These are phyloP conservation scores for Shiraia bambusicola DNA, from an alignment of 2,329 filamentous ascomycete species.

Conservation along the genomic window DNA sequence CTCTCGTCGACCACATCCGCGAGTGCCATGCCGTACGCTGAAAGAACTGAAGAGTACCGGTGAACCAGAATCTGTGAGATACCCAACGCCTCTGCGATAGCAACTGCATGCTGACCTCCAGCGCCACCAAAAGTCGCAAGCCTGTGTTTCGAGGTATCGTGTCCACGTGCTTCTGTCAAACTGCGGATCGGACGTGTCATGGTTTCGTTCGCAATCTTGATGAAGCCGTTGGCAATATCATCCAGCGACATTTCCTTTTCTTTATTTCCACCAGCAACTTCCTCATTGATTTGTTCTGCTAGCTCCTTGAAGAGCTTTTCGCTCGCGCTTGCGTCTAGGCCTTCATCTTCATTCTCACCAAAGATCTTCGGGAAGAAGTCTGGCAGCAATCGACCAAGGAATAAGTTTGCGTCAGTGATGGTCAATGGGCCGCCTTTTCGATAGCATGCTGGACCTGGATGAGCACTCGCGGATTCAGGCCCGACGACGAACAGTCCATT, in stretches of 20 bases:
- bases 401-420: slow-evolving; percentile 91
- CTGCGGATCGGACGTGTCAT: slow-evolving; percentile 91
- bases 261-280: slow-evolving; percentile 62
- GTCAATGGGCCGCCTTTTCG: slow-evolving; percentile 85
- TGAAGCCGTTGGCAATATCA: slow-evolving; percentile 84
- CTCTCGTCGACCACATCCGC: slow-evolving; percentile 91
- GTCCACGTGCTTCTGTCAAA: slow-evolving; percentile 87
- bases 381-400: slow-evolving; percentile 78
- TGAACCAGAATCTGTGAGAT: slow-evolving; percentile 85
- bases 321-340: slow-evolving; percentile 74
- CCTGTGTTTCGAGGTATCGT: slow-evolving; percentile 87
- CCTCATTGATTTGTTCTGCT: slow-evolving; percentile 73
- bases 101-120: slow-evolving; percentile 89
- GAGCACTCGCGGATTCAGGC: slow-evolving; percentile 83
- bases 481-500: slow-evolving; percentile 91
- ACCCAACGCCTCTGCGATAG: slow-evolving; percentile 80
- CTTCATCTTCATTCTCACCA: slow-evolving; percentile 81
- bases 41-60: slow-evolving; percentile 83
- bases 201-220: slow-evolving; percentile 86
- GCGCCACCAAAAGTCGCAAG: slow-evolving; percentile 91
- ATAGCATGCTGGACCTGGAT: slow-evolving; percentile 89
- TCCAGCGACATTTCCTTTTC: slow-evolving; percentile 70
- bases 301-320: slow-evolving; percentile 74
- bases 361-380: slow-evolving; percentile 97
- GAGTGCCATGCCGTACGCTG: slow-evolving; percentile 88